phyloP scores from a whole-genome alignment of 1,284 basidiomycete species.

The Kalmanozyma brasiliensis region DNA sequence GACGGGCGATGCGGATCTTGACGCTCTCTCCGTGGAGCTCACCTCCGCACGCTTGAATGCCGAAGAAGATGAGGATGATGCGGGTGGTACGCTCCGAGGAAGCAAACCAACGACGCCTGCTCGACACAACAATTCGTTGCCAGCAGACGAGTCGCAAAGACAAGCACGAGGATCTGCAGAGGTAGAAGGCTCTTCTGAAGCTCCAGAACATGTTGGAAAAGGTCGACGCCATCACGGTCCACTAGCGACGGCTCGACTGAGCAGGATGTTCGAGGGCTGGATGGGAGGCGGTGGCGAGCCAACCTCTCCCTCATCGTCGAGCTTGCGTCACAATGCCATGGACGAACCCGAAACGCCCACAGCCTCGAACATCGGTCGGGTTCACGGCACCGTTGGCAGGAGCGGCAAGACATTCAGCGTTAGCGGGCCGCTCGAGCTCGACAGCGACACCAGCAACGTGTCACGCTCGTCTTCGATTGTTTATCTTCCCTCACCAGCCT shows the following conservation, averaged over 20 bases:
- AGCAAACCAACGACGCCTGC: constrained; percentile 30
- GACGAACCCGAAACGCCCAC: constrained; percentile 34
- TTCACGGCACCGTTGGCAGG: constrained; percentile 33
- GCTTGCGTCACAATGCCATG: neutral
- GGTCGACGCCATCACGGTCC: constrained; percentile 35
- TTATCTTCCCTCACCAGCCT: constrained; percentile 29
- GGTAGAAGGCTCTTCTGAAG: neutral
- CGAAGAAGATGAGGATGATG: constrained; percentile 35
- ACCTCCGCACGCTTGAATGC: constrained; percentile 14
- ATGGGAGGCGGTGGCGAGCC: constrained; percentile 33
- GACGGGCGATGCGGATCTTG: constrained; percentile 47
- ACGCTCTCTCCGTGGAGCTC: constrained; percentile 39
- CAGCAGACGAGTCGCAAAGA: neutral
- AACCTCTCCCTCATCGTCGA: constrained; percentile 25
- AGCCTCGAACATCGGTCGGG: constrained; percentile 14
- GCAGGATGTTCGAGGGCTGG: constrained; percentile 62
- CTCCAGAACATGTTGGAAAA: constrained; percentile 24
- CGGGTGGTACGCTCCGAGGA: constrained; percentile 37
- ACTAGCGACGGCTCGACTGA: constrained; percentile 51
- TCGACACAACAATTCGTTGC: neutral
- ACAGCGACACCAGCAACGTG: constrained; percentile 30
- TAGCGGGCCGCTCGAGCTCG: constrained; percentile 56
- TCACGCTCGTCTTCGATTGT: constrained; percentile 36
- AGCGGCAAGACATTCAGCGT: constrained; percentile 50
- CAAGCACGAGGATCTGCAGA: neutral